Evolutionary conservation across 306 rosid species (phyloP).

Genomic region (Rosa chinensis): DNA sequence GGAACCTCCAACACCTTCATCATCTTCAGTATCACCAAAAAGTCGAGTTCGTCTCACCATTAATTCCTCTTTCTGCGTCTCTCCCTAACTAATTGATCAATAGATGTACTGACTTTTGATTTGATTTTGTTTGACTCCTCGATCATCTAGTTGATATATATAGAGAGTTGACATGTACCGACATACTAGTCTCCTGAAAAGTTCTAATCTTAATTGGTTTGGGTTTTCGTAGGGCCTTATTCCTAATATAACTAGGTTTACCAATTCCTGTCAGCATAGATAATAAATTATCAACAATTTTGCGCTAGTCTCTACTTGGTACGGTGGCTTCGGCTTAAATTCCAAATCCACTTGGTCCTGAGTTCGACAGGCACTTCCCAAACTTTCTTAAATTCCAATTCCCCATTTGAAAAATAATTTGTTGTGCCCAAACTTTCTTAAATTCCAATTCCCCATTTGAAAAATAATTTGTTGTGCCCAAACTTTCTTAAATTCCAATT

Average conservation of each 20-base stretch:
- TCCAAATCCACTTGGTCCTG: no score
- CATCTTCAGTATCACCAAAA: background rate
- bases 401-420: no score
- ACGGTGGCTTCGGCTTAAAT: no score
- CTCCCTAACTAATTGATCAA: background rate
- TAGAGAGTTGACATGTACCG: background rate
- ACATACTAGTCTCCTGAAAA: background rate
- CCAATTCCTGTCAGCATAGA: no score
- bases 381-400: no score
- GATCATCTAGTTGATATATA: background rate
- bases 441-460: no score
- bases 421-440: no score
- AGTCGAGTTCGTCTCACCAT: background rate
- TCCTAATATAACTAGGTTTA: background rate
- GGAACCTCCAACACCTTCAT: background rate
- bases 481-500: no score
- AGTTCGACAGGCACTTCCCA: no score
- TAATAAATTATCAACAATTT: no score
- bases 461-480: no score
- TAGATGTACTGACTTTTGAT: background rate
- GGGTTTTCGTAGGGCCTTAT: background rate
- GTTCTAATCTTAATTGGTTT: background rate
- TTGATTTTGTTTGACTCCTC: background rate
- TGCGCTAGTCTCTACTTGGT: no score
- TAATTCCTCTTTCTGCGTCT: background rate